A percentile compares a stretch with the other conserved stretches of the same genome.
These are phyloP conservation scores for Neofusicoccum parvum DNA, from an alignment of 2,329 filamentous ascomycete genomes.

Conservation along the genomic window DNA sequence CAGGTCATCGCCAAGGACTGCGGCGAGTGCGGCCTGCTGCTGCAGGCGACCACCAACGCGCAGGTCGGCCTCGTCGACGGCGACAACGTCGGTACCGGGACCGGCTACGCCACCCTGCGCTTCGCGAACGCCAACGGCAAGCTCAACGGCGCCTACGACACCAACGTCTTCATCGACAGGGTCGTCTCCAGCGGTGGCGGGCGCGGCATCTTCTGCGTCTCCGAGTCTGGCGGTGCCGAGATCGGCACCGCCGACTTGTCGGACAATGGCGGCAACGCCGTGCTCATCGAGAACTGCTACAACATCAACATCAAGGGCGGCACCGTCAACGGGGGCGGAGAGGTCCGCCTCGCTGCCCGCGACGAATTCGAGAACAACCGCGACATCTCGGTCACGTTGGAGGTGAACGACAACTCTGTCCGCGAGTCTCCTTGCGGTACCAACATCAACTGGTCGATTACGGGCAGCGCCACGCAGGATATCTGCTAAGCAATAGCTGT, in stretches of 20 bases:
- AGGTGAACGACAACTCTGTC: conserved; percentile 55
- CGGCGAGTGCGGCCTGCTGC: conserved; percentile 59
- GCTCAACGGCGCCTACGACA: conserved; percentile 52
- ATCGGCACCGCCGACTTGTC: conserved; percentile 55
- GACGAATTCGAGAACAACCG: conserved; percentile 57
- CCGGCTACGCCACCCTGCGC: conserved; percentile 59
- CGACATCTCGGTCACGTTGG: conserved; percentile 54
- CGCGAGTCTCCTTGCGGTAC: conserved; percentile 58
- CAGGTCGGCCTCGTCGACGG: conserved; percentile 58
- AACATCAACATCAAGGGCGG: conserved; percentile 55
- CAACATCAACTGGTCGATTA: conserved; percentile 55
- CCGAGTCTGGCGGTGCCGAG: conserved; percentile 55
- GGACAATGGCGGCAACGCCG: conserved; percentile 58
- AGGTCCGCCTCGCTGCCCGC: conserved; percentile 57
- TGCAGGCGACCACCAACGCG: conserved; percentile 58
- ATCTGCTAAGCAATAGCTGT: conserved; percentile 41
- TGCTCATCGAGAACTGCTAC: conserved; percentile 64
- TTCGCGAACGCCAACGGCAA: conserved; percentile 61
- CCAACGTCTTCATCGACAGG: conserved; percentile 56
- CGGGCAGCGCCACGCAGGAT: conserved; percentile 47
- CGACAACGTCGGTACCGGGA: conserved; percentile 55
- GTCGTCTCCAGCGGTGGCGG: conserved; percentile 60
- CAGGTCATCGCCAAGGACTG: conserved; percentile 57
- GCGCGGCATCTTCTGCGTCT: conserved; percentile 61
- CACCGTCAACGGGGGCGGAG: conserved; percentile 57